These are phyloP conservation scores for Pichia sp. DNA, from an alignment of 1,139 yeast species.

Conservation along the genomic window DNA sequence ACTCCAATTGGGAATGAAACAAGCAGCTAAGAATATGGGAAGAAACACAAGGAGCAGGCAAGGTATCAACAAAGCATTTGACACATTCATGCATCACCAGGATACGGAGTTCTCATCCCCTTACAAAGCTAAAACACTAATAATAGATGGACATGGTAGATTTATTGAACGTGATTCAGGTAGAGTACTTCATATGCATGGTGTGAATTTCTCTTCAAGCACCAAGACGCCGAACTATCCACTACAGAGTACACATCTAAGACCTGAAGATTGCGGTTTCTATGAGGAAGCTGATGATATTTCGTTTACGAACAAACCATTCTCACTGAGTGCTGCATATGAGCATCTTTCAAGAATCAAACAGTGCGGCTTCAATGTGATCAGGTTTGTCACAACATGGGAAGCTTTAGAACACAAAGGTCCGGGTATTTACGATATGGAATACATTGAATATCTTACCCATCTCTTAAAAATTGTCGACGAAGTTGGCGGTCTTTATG, in stretches of 20 bases:
- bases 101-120: conserved; percentile 1
- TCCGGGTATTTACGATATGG: conserved; percentile 77
- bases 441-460: conserved; percentile 63
- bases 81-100: not conserved
- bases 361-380: conserved; percentile 74
- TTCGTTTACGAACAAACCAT: conserved; percentile 77
- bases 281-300: conserved; percentile 66
- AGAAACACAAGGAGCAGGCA: not conserved
- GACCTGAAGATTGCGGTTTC: conserved; percentile 38
- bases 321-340: conserved; percentile 65
- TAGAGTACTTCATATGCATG: conserved; percentile 58
- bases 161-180: conserved; percentile 53
- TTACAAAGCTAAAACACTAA: conserved; percentile 14
- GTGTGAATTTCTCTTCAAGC: conserved; percentile 76
- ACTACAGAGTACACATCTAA: conserved; percentile 43
- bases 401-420: conserved; percentile 88
- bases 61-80: not conserved
- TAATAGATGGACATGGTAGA: conserved; percentile 36
- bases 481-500: conserved; percentile 66
- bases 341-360: conserved; percentile 63
- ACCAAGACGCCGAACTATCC: conserved; percentile 66
- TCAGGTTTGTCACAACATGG: conserved; percentile 80
- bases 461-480: conserved; percentile 52
- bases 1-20: not conserved
- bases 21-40: not conserved